Base-by-base conservation (phyloP, 164 flowering plant species). In the Sedum album region DNA sequence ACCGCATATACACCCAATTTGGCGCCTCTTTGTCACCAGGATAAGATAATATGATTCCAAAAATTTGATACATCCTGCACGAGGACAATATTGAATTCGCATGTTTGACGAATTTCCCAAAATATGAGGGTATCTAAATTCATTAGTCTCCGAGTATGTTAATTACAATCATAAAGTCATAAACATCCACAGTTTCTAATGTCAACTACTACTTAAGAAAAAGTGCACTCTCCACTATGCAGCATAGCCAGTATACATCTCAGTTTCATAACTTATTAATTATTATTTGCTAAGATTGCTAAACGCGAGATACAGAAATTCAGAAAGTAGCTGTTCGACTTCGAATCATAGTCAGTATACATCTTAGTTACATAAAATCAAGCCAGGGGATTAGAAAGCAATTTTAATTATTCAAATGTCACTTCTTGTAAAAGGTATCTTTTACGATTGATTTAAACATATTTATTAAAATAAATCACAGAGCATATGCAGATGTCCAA, bases 1-100 rank as follows among this genome's bases (percentile, higher is more conserved):
- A 60, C 99, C 99, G 73, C 99, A 94, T 57, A 94, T 73, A 74
- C 82, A 79, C 51, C 99, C 99, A 78, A 94, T 91, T 78, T 94
- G 97, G 15, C 88, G 83, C 7, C 96, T 84, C 84, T 88, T 94
- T 10, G 96, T 91, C 23, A 94, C 89, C 70, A 94, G 75, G 77
- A 94, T 88, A 68, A 94, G 81, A 73, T 94, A 94, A 76, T 94
- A 90, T 0, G 99, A 88, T 71, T 94, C 99, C 83, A 94, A 60
- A 82, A 91, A 94, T 78, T 86, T 89, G 55, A 91, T 90, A 73
- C 99, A 94, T 66, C 98, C 98, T 93, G 73, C 18, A 73, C 66
- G 4, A 30, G 36, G 44, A 20, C 41, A 31, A 9, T 23, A 44
- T 53, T 1, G 60, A 53, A 53, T 14, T 23, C n/a, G n/a, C n/a